Base-by-base conservation (phyloP, 768 basidiomycete genomes). In the Suillus bovinus region DNA sequence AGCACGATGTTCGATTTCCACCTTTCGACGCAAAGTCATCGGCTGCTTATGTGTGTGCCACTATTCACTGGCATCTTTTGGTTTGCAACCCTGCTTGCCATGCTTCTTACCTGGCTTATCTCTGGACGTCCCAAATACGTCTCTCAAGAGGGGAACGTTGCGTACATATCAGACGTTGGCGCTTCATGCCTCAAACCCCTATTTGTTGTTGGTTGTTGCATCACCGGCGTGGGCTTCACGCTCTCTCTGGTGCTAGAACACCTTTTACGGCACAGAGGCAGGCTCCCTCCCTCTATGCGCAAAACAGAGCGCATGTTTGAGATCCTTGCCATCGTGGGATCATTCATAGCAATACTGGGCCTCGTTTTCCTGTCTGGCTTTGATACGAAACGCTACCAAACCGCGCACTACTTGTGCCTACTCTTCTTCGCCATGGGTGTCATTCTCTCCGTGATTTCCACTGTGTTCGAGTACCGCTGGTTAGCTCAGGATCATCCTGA, bases 101-200 rank as follows among this genome's bases (percentile, higher is more conserved):
- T 93, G 84, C 74, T 93, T 34, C 81, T 90, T 60, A 85, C 84
- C 33, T 93, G 89, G 89, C 79, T 87, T 27, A 84, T 84, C 10
- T 77, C 80, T n/a, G 88, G 89, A 22, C 77, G 82, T 34, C 81
- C 79, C 27, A 75, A 74, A 60, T 78, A 80, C 66, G 78, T 79
- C 17, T 81, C 86, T 16, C 79, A 82, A 71, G 80, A 85, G 41
- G 81, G 82, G 24, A 72, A 73, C 1, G 84, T 91, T 58, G 84
- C 86, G n/a, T 91, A 88, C 72, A 91, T 93, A 54, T 90, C 89
- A 46, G 90, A 93, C 68, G 74, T 92, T 39, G 90, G 87, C n/a
- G 90, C 91, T 22, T 82, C 81, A 65, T 78, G 81, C 58, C 76
- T 93, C 49, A 92, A 93, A 70, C 91, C 91, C 4, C 80, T 93